Evolutionary conservation across 78 protist genomes (phyloP), one percentile per base, ranked within the genome.

Genomic region (Cyanophora paradoxa): DNA sequence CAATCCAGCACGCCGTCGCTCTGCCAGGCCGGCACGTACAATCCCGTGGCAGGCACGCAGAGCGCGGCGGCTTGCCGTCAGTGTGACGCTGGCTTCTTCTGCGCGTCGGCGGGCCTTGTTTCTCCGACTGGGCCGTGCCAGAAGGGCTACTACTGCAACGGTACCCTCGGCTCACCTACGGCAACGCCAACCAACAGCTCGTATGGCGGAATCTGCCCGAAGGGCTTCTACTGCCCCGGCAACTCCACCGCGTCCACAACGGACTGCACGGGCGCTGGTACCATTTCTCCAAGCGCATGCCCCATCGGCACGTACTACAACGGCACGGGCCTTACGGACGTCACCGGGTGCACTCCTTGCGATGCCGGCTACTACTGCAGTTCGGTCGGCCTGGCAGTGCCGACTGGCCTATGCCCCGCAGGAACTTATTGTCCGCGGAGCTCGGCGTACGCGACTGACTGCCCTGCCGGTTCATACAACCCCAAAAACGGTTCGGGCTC

Each of bases 291-390:
- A 3, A 39, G 11, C 11, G 41, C 74, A 14, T 77, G 88, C 57
- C 83, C 82, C 39, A 61, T 24, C 4, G 79, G 81, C 10, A 83
- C 81, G 50, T 72, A 65, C 75, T 56, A 54, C 19, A 58, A 26
- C 75, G 4, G 3, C 28, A 66, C 76, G 0, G 74, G 76, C 16
- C 61, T 48, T 3, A 34, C 58, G 58, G 24, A 31, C 57, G 65
- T 76, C 16, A 73, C 82, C 13, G 41, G 58, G 1, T 73, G 82
- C n/a, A 41, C 82, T 20, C 58, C 28, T 28, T 86, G 86, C 56
- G 77, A 78, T 30, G 41, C 52, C 22, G 87, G 87, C 19, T 72
- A 40, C 72, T 80, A 68, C 85, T 79, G 84, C 50, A 62, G 30
- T 6, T 34, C 0, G 67, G 77, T 37, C 79, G 14, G 39, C n/a